Evolutionary conservation across 495 filamentous ascomycete species (phyloP).

Genomic region (Podospora fimiseda): DNA sequence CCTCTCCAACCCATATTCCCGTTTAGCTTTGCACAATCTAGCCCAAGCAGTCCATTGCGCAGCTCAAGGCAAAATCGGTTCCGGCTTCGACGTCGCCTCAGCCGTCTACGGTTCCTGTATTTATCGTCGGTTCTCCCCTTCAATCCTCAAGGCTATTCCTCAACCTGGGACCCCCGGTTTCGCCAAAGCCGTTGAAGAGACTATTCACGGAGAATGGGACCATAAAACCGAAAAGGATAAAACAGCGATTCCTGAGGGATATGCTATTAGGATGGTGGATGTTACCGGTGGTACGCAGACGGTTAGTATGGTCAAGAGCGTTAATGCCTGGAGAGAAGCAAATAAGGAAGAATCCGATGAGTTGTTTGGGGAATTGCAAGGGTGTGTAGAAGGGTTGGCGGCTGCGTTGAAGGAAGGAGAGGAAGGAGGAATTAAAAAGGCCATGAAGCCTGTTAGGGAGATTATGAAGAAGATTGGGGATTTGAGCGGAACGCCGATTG

Average conservation of each 20-base stretch:
- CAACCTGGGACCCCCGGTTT: constrained; percentile 61
- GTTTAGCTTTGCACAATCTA: constrained; percentile 71
- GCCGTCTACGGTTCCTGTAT: constrained; percentile 86
- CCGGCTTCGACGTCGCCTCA: constrained; percentile 92
- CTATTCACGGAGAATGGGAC: constrained; percentile 74
- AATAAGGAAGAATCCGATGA: constrained; percentile 58
- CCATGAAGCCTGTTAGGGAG: constrained; percentile 37
- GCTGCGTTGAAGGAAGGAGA: constrained; percentile 46
- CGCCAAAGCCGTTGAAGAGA: constrained; percentile 50
- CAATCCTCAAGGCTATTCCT: constrained; percentile 58
- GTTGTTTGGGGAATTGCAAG: constrained; percentile 69
- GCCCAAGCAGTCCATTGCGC: constrained; percentile 91
- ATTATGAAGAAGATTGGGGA: constrained; percentile 70
- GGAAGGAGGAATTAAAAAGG: constrained; percentile 30
- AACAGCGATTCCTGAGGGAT: constrained; percentile 62
- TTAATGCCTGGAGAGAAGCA: constrained; percentile 72
- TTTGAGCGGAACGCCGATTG: constrained; percentile 75
- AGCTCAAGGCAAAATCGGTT: constrained; percentile 93
- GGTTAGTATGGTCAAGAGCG: constrained; percentile 88
- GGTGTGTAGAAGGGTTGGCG: constrained; percentile 65
- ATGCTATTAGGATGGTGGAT: constrained; percentile 86
- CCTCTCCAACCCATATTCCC: constrained; percentile 30
- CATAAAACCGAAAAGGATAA: constrained; percentile 61
- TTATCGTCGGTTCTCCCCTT: constrained; percentile 85
- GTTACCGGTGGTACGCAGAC: constrained; percentile 93